A percentile compares a stretch with the other conserved stretches of the same genome.
phyloP scores from a whole-genome alignment of 768 basidiomycete genomes.

The Thelephora ganbajun region DNA sequence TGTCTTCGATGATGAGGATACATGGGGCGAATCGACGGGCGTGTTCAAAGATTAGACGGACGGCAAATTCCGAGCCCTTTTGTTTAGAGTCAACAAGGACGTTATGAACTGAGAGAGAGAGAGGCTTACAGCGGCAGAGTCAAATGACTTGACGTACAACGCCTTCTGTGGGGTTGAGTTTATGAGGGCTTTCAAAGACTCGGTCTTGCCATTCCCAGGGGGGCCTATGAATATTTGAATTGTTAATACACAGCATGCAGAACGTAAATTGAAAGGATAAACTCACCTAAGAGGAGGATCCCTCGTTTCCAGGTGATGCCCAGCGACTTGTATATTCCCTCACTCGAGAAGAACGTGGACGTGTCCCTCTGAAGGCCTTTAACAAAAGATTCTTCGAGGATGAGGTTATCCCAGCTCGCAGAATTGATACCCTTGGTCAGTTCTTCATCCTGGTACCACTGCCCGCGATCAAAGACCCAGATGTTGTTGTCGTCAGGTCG shows the following conservation, averaged over 20 bases:
- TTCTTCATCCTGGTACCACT: conserved; percentile 18
- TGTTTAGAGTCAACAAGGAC: neutral
- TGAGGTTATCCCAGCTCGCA: conserved; percentile 21
- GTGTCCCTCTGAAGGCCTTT: conserved; percentile 21
- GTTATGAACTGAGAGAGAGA: neutral
- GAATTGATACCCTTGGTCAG: conserved; percentile 15
- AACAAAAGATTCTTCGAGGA: conserved; percentile 21
- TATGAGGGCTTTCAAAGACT: conserved; percentile 19
- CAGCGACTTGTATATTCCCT: conserved; percentile 23
- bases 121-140: conserved; percentile 13
- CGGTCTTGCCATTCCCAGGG: conserved; percentile 26
- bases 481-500: conserved; percentile 16
- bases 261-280: neutral
- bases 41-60: conserved; percentile 21
- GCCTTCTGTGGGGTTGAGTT: conserved; percentile 16
- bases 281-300: conserved; percentile 8
- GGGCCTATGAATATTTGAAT: conserved; percentile 13
- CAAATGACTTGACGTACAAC: conserved; percentile 29
- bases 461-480: conserved; percentile 22
- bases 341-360: conserved; percentile 23
- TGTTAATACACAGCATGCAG: too few relatives aligned
- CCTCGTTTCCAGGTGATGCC: conserved; percentile 24
- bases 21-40: conserved; percentile 20
- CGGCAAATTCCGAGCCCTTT: conserved; percentile 13
- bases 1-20: conserved; percentile 26